Conservation (phyloP, 495 filamentous ascomycete genomes). For the Annulohypoxylon maeteangense region DNA sequence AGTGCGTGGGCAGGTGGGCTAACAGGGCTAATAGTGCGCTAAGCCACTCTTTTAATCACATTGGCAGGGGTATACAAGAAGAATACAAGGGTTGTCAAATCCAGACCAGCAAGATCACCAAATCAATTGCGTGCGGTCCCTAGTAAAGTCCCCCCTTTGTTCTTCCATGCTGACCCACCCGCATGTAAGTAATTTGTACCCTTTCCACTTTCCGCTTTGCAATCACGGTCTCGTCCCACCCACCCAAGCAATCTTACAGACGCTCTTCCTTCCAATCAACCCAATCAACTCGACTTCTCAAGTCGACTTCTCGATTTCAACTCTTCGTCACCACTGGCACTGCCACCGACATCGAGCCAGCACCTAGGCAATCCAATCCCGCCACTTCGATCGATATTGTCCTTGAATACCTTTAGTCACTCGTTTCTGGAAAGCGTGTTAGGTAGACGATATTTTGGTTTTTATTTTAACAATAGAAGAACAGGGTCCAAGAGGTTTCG, state of each 20-base stretch:
- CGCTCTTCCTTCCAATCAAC: conserved; percentile 24
- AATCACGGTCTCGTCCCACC: conserved; percentile 33
- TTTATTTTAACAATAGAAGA: conserved; percentile 7
- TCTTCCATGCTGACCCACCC: neutral
- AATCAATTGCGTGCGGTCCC: conserved; percentile 11
- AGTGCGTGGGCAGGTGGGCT: conserved; percentile 13
- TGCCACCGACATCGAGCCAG: conserved; percentile 33
- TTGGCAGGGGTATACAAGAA: conserved; percentile 10
- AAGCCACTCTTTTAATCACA: conserved; percentile 26
- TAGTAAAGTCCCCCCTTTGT: conserved; percentile 14
- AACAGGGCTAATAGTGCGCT: neutral
- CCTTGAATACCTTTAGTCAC: conserved; percentile 32
- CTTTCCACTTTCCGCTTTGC: neutral
- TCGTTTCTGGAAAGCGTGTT: conserved; percentile 46
- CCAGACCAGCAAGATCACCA: conserved; percentile 16
- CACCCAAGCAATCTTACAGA: conserved; percentile 37
- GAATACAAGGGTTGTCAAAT: conserved; percentile 9
- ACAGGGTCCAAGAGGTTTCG: neutral
- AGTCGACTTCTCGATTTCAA: conserved; percentile 39
- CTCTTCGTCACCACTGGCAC: conserved; percentile 40
- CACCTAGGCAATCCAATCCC: conserved; percentile 17
- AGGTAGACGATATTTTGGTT: conserved; percentile 27
- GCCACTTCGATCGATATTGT: conserved; percentile 30
- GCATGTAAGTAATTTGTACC: conserved; percentile 6
- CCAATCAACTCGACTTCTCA: conserved; percentile 35